Evolutionary conservation across 2,329 filamentous ascomycete genomes (phyloP).

Genomic region (Neonectria punicea): DNA sequence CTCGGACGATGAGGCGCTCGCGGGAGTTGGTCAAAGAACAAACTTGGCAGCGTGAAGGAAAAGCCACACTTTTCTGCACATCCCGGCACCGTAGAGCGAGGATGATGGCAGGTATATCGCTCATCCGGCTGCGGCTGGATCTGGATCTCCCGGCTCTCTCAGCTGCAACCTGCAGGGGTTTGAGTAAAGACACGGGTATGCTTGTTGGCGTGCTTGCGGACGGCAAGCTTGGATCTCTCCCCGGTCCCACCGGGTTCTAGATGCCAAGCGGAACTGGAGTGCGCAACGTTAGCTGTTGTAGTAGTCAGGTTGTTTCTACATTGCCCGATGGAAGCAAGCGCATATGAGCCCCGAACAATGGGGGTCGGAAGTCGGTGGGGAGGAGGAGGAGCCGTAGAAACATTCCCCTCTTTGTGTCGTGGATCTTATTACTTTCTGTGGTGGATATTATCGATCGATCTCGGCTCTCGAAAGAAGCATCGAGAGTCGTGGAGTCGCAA

Average conservation of each 20-base stretch:
- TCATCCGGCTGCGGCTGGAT: conserved; percentile 16
- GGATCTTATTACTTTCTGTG: background rate
- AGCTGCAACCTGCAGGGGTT: conserved; percentile 7
- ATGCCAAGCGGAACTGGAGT: background rate
- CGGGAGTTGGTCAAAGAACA: background rate
- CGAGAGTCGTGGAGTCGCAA: background rate
- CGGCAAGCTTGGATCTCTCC: conserved; percentile 18
- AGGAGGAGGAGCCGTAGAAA: background rate
- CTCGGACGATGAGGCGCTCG: background rate
- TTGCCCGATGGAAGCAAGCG: background rate
- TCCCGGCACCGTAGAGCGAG: background rate
- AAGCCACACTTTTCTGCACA: background rate
- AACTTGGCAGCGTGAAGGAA: background rate
- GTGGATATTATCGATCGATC: background rate
- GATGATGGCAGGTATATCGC: conserved; percentile 11
- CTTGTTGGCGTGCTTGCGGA: background rate
- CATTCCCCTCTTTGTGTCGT: background rate
- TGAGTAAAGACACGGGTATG: background rate
- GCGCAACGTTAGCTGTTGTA: conserved; percentile 14
- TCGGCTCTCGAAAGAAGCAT: background rate
- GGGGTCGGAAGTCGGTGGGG: conserved; percentile 14
- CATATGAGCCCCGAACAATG: conserved; percentile 7
- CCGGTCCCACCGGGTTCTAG: background rate
- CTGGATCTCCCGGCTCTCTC: conserved; percentile 20
- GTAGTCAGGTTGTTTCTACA: background rate